These are phyloP conservation scores for Simmondsia chinensis DNA, from an alignment of 148 eudicot genomes.

Conservation along the genomic window DNA sequence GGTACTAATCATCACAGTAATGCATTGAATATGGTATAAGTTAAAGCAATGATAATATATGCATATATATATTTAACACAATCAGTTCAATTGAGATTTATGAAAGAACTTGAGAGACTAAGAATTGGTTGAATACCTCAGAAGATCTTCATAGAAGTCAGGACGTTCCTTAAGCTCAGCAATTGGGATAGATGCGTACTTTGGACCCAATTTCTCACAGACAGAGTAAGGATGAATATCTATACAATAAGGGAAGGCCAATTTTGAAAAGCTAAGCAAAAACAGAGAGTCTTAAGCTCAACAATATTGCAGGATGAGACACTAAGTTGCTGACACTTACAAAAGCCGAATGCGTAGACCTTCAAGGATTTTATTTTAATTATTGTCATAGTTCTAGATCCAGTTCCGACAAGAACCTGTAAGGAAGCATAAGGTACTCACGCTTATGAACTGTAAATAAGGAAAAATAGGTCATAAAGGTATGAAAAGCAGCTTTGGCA, in stretches of 20 bases:
- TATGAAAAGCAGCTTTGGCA: not conserved
- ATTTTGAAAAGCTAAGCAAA: not conserved
- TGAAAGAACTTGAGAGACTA: no score
- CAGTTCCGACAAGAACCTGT: conserved; percentile 95
- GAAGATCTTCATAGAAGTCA: conserved; percentile 76
- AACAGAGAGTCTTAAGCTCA: not conserved
- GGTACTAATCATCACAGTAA: no score
- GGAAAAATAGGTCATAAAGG: not conserved
- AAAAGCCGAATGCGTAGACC: conserved; percentile 87
- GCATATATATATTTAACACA: no score
- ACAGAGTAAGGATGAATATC: conserved; percentile 83
- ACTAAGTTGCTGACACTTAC: conserved; percentile 53
- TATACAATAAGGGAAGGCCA: conserved; percentile 10
- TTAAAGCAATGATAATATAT: no score
- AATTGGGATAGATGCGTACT: conserved; percentile 60
- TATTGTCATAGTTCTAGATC: conserved; percentile 69
- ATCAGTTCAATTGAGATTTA: no score
- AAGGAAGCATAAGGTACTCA: conserved; percentile 8
- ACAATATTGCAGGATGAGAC: not conserved
- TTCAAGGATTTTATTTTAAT: conserved; percentile 74
- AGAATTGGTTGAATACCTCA: conserved; percentile 48
- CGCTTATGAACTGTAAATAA: not conserved
- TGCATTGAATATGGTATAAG: no score
- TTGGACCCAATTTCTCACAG: conserved; percentile 77
- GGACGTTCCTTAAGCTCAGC: conserved; percentile 46